Percentiles rank a stretch among this genome's conserved stretches.
Conservation (phyloP, 208 protist species). For the Acanthamoeba culbertsoni region DNA sequence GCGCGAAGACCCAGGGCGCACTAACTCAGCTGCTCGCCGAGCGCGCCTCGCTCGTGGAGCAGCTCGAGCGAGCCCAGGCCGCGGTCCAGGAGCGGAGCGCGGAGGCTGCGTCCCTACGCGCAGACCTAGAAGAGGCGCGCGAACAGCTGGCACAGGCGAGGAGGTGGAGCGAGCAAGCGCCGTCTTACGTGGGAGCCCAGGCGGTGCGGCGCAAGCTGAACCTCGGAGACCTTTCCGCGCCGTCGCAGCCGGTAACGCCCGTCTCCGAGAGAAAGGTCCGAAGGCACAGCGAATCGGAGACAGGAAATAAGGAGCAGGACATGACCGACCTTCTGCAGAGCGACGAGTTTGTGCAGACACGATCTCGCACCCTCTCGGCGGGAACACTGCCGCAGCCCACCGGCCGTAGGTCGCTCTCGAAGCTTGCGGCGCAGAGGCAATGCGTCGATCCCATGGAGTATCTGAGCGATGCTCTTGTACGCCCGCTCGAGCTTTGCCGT, state of each 20-base stretch:
- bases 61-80: neutral
- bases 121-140: neutral
- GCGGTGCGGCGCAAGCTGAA: neutral
- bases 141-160: neutral
- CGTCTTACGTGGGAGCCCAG: no score
- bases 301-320: conserved; percentile 37
- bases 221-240: neutral
- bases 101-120: neutral
- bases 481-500: neutral
- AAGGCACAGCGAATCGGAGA: neutral
- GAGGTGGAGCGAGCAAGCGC: no score
- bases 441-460: neutral
- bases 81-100: neutral
- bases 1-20: neutral
- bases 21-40: neutral
- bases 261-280: neutral
- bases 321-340: conserved; percentile 27
- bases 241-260: neutral
- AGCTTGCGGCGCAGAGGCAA: neutral
- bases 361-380: neutral
- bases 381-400: neutral
- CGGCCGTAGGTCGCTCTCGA: neutral
- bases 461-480: neutral
- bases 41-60: neutral
- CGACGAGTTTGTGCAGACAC: neutral